Evolutionary conservation across 768 basidiomycete species (phyloP).

Genomic region (Tylopilus cervinicoccineus): DNA sequence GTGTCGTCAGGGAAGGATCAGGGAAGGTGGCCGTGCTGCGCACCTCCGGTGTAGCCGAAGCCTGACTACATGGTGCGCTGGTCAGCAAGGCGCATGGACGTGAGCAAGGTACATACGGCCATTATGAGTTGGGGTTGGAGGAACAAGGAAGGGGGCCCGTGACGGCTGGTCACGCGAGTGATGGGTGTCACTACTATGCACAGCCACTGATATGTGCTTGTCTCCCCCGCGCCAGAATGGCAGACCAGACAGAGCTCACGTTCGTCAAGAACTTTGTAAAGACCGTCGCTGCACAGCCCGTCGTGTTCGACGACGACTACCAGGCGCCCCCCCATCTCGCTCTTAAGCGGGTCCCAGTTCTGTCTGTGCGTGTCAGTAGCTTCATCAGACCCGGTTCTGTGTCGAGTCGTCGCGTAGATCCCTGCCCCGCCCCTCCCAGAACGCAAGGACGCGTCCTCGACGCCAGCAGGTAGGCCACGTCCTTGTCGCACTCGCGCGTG

Average conservation of each 20-base stretch:
- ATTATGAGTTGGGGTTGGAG: slow-evolving; percentile 23
- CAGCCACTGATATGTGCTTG: slow-evolving; percentile 17
- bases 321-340: slow-evolving; percentile 65
- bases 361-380: slow-evolving; percentile 47
- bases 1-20: slow-evolving; percentile 3
- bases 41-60: slow-evolving; percentile 60
- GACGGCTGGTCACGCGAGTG: slow-evolving; percentile 20
- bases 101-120: slow-evolving; percentile 32
- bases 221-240: slow-evolving; percentile 31
- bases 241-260: slow-evolving; percentile 55
- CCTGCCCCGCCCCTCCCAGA: slow-evolving; percentile 59
- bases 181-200: slow-evolving; percentile 15
- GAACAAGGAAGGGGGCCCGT: slow-evolving; percentile 13
- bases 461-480: slow-evolving; percentile 27
- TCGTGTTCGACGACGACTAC: slow-evolving; percentile 70
- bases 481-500: slow-evolving; percentile 1
- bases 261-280: slow-evolving; percentile 67
- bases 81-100: slow-evolving; percentile 10
- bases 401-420: slow-evolving; percentile 38
- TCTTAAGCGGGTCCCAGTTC: slow-evolving; percentile 64
- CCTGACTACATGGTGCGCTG: slow-evolving; percentile 46
- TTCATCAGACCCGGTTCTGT: not conserved
- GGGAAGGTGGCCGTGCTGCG: slow-evolving; percentile 8
- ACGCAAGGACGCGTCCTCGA: slow-evolving; percentile 36
- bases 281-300: slow-evolving; percentile 61